Evolutionary conservation across 495 filamentous ascomycete genomes (phyloP).

Genomic region (Xylaria flabelliformis): DNA sequence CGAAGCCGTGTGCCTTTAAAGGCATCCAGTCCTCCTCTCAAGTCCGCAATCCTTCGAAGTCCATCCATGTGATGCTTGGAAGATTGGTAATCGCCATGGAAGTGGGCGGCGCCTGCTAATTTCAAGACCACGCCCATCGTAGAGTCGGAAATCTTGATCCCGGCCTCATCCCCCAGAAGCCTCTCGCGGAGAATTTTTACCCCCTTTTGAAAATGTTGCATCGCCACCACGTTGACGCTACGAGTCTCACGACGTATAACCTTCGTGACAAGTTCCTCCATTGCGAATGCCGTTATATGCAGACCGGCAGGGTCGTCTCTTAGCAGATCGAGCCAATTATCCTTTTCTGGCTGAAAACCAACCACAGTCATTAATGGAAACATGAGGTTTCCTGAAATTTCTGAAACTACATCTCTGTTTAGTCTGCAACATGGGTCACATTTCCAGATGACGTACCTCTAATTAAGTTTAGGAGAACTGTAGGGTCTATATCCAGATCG

Average conservation of each 20-base stretch:
- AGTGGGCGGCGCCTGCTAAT: slow-evolving; percentile 40
- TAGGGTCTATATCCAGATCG: background rate
- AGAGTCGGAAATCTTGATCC: slow-evolving; percentile 38
- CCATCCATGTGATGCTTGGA: background rate
- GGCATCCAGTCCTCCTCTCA: background rate
- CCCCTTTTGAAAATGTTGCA: slow-evolving; percentile 5
- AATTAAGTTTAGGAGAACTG: background rate
- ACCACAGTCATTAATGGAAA: background rate
- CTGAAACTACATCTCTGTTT: background rate
- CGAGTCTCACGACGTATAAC: background rate
- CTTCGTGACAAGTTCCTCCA: background rate
- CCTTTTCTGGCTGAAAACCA: background rate
- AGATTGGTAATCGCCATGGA: slow-evolving; percentile 22
- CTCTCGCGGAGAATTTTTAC: slow-evolving; percentile 40
- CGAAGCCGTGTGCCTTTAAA: background rate
- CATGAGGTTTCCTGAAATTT: background rate
- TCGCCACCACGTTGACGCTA: background rate
- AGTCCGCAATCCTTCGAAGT: background rate
- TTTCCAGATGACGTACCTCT: background rate
- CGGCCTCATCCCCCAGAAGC: slow-evolving; percentile 29
- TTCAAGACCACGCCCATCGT: slow-evolving; percentile 45
- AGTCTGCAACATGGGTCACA: background rate
- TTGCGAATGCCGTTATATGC: background rate
- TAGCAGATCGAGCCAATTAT: background rate
- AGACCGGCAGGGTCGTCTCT: background rate